These are phyloP conservation scores for Ambrosia trifida DNA, from an alignment of 129 eudicot genomes.

Conservation along the genomic window DNA sequence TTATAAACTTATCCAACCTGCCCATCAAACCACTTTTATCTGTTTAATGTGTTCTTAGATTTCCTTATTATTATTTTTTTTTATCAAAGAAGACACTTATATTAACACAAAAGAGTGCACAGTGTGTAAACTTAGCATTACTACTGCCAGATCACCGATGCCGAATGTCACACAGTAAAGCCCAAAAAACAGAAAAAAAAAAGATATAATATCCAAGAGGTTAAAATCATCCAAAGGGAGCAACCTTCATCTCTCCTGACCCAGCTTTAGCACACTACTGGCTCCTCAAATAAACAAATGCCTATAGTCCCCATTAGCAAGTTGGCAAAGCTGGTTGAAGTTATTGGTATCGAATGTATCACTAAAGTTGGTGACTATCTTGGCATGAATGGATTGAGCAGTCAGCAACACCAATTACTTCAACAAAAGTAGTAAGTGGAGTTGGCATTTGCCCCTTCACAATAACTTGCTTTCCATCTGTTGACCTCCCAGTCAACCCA, in stretches of 20 bases:
- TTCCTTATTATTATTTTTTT: no score
- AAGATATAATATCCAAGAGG: neutral
- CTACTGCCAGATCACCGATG: neutral
- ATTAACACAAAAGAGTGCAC: slow-evolving; percentile 6
- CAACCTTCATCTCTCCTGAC: neutral
- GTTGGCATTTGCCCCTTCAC: slow-evolving; percentile 54
- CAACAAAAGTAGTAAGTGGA: slow-evolving; percentile 68
- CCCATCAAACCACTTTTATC: no score
- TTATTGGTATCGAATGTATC: slow-evolving; percentile 42
- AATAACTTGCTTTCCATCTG: slow-evolving; percentile 67
- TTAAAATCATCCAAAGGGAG: neutral
- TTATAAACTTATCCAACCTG: no score
- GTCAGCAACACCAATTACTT: slow-evolving; percentile 88
- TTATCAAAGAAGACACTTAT: neutral
- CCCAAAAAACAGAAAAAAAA: neutral
- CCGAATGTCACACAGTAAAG: neutral
- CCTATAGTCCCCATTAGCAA: slow-evolving; percentile 12
- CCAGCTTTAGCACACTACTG: no score
- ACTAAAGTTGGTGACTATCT: slow-evolving; percentile 79
- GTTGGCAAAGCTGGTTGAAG: slow-evolving; percentile 11
- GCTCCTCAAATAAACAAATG: slow-evolving; percentile 2
- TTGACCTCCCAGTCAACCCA: slow-evolving; percentile 57
- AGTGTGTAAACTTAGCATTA: neutral
- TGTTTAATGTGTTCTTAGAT: no score
- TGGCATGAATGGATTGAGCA: slow-evolving; percentile 60